phyloP scores from a whole-genome alignment of 371 early-diverging fungal genomes.

The Mucor circinelloides region DNA sequence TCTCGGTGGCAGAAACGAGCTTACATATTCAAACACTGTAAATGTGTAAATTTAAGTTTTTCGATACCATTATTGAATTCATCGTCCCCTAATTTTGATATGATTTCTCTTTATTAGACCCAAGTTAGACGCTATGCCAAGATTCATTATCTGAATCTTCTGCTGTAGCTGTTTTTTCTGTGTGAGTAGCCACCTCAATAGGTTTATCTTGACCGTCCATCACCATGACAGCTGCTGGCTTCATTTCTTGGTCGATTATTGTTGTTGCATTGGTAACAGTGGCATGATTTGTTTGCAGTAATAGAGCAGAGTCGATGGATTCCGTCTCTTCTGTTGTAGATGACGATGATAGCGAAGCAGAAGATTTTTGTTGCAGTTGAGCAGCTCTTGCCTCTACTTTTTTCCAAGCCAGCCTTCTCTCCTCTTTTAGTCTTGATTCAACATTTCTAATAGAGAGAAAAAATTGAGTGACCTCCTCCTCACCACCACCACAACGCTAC shows the following conservation, averaged over 20 bases:
- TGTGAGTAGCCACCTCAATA: background rate
- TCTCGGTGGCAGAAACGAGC: too few species aligned
- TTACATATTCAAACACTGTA: too few species aligned
- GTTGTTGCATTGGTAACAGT: too few species aligned
- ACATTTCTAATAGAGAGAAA: background rate
- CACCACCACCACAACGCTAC: background rate
- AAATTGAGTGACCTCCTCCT: background rate
- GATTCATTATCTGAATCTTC: slow-evolving; percentile 25
- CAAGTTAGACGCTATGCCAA: slow-evolving; percentile 21
- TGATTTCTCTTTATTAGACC: background rate
- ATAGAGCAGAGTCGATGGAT: slow-evolving; percentile 1
- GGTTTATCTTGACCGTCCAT: background rate
- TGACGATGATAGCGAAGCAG: background rate
- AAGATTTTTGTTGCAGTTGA: background rate
- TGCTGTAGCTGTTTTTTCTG: background rate
- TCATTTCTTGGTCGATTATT: too few species aligned
- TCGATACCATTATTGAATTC: background rate
- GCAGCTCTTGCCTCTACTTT: slow-evolving; percentile 6
- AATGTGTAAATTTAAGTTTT: background rate
- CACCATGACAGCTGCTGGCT: too few species aligned
- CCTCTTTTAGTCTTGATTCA: background rate
- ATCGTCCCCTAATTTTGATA: background rate
- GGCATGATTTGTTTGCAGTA: background rate
- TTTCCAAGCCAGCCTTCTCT: slow-evolving; percentile 14
- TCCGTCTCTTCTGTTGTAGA: background rate